Conservation (phyloP, 2,329 filamentous ascomycete species). For the Hortaea werneckii region DNA sequence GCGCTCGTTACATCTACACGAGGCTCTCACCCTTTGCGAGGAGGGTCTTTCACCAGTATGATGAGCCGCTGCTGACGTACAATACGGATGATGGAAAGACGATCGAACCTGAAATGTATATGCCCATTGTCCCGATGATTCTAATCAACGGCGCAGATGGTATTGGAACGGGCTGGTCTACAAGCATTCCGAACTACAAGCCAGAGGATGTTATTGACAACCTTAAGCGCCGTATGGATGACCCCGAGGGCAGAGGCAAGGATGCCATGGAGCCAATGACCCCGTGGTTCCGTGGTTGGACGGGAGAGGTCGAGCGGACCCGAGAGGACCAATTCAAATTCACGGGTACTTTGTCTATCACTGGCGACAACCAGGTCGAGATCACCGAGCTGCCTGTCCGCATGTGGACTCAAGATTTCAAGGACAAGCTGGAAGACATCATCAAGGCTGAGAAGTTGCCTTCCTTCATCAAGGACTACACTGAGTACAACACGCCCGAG, state of each 20-base stretch:
- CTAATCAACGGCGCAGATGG: slow-evolving; percentile 93
- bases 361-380: slow-evolving; percentile 70
- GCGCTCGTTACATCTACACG: slow-evolving; percentile 97
- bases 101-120: slow-evolving; percentile 83
- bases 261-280: slow-evolving; percentile 72
- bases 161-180: slow-evolving; percentile 98
- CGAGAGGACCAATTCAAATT: slow-evolving; percentile 78
- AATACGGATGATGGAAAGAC: slow-evolving; percentile 77
- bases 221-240: slow-evolving; percentile 72
- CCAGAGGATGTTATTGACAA: slow-evolving; percentile 85
- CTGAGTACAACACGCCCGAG: slow-evolving; percentile 95
- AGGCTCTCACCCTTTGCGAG: slow-evolving; percentile 88
- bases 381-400: slow-evolving; percentile 89
- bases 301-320: slow-evolving; percentile 61
- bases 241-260: slow-evolving; percentile 35
- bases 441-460: slow-evolving; percentile 84
- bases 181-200: slow-evolving; percentile 91
- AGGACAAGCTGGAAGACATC: slow-evolving; percentile 84
- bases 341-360: slow-evolving; percentile 67
- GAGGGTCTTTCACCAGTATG: slow-evolving; percentile 68
- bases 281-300: slow-evolving; percentile 96
- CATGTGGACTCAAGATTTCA: slow-evolving; percentile 97
- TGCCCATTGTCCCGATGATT: slow-evolving; percentile 82
- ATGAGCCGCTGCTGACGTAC: slow-evolving; percentile 77
- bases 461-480: slow-evolving; percentile 97